Evolutionary conservation across 2,329 filamentous ascomycete species (phyloP).

Genomic region (Sclerotinia spermophila): DNA sequence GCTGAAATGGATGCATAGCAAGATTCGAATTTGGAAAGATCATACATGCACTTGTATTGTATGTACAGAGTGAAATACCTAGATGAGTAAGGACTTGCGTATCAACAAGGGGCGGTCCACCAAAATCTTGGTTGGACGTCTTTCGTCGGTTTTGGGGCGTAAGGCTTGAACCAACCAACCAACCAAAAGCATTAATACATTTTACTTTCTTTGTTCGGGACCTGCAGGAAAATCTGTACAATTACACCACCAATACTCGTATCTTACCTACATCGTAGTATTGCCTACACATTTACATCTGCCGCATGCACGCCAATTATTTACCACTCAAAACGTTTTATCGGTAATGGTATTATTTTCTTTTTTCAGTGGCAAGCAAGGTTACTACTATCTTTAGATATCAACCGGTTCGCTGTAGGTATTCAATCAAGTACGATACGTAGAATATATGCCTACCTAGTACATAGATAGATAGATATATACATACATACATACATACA

Average conservation of each 20-base stretch:
- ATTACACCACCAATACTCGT: background rate
- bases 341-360: background rate
- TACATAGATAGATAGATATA: background rate
- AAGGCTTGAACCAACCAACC: background rate
- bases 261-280: background rate
- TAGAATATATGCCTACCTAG: background rate
- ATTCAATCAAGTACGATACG: background rate
- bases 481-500: too few relatives aligned
- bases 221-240: background rate
- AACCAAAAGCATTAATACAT: background rate
- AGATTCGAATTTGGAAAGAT: background rate
- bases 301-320: background rate
- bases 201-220: background rate
- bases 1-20: background rate
- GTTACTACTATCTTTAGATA: background rate
- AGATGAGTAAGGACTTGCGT: background rate
- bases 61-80: too few relatives aligned
- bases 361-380: background rate
- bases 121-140: background rate
- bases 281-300: background rate
- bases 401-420: background rate
- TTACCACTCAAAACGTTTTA: background rate
- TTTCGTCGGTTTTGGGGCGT: background rate
- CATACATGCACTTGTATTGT: too few relatives aligned
- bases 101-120: background rate